Evolutionary conservation across 768 basidiomycete species (phyloP), one percentile per base, ranked within the genome.

Genomic region (Suillus ampliporus): DNA sequence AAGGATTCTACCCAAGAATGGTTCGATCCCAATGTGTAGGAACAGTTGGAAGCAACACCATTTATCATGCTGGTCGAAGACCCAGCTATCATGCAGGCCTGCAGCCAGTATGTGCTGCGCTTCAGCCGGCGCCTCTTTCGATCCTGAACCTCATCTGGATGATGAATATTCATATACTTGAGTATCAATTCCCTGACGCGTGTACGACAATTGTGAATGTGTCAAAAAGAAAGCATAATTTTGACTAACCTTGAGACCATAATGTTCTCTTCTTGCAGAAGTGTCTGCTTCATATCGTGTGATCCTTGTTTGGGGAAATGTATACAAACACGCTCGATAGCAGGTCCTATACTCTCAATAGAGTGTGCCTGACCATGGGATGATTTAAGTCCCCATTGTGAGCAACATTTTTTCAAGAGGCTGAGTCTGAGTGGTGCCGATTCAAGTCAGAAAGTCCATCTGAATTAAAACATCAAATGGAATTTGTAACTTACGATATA

Each of bases 21-120:
- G 67, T 26, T 75, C 70, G 5, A 69, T 38, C 17, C 65, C 65
- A 37, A 66, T 15, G 57, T 73, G 69, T 48, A 80, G 65, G 34
- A 60, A 71, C 0, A 83, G 69, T 0, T 79, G 79, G 67, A 78
- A 82, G 5, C 68, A 60, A 37, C 69, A 67, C 79, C 78, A 83
- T 54, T 84, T 84, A 61, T 84, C 80, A 65, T 84, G 81, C 64
- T 84, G 83, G 60, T 84, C 79, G 19, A 76, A 61, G 5, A 70
- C 60, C 64, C 71, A 69, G 0, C 79, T 41, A 54, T 84, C 79
- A 48, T 76, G 81, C 0, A 81, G 73, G 2, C 82, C 82, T 10
- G 82, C 80, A 7, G 78, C 66, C 69, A 80, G 60, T 77, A 83
- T 0, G 62, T 62, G 3, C 68, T 68, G 0, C 76, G 68, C 17